phyloP scores from a whole-genome alignment of 352 stramenopile genomes.

The Thraustochytrium sp. region DNA sequence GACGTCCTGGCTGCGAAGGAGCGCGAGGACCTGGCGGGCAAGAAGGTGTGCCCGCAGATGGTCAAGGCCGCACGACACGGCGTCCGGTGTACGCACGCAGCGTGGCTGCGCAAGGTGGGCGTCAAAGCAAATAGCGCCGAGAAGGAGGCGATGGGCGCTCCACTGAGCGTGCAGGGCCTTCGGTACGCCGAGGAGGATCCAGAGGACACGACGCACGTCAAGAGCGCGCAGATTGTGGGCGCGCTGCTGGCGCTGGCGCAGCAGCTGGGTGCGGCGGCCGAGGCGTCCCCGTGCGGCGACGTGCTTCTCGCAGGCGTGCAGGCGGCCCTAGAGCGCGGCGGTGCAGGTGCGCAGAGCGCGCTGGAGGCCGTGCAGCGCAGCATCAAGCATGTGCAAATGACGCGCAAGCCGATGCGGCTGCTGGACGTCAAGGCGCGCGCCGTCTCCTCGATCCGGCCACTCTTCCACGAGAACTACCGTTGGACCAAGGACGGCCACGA shows the following conservation, averaged over 20 bases:
- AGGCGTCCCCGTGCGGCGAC: not conserved
- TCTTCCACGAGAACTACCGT: slow-evolving; percentile 35
- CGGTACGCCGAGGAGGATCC: not conserved
- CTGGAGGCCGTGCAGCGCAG: not conserved
- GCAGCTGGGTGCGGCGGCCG: not conserved
- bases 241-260: not conserved
- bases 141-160: too few species aligned
- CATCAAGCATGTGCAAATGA: not conserved
- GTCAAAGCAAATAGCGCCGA: not conserved
- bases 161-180: not conserved
- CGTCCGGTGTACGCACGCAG: not conserved
- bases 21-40: not conserved
- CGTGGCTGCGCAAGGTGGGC: not conserved
- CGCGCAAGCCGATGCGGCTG: slow-evolving; percentile 16
- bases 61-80: not conserved
- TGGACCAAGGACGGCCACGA: slow-evolving; percentile 42
- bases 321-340: not conserved
- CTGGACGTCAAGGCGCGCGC: not conserved
- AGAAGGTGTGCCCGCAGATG: not conserved
- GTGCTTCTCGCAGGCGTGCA: not conserved
- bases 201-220: not conserved
- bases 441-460: slow-evolving; percentile 13
- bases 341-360: not conserved
- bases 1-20: not conserved
- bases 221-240: not conserved